Base-by-base conservation (phyloP, 2,329 filamentous ascomycete genomes). In the Xylariaceae sp. region DNA sequence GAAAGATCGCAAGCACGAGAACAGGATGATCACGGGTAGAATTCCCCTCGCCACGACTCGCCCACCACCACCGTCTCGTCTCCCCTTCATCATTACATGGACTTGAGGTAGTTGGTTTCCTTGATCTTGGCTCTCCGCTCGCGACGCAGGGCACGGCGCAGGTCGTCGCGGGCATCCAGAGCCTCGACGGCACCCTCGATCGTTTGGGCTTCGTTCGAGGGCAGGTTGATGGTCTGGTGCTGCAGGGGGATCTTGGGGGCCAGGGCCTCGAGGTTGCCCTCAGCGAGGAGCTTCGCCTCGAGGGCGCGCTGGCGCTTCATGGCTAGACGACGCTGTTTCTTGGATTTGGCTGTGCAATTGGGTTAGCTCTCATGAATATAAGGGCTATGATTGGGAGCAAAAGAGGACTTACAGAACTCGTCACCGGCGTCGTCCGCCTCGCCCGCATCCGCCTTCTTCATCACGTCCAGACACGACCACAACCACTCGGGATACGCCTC, bases 101-200 rank as follows among this genome's bases (percentile, higher is more conserved):
- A 84, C 82, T 88, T 89, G 75, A 94, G 82, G 81, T 92, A 94
- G 77, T 94, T 94, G 72, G 76, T 77, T 80, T 94, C 90, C 84
- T 92, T 93, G 71, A 94, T 94, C 75, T 81, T 83, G 61, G 82
- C 83, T 75, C 87, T 84, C 72, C 89, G 80, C 78, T 91, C 88
- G 73, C 82, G 82, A 70, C 89, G 83, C 88, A 92, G 86, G 39
- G 85, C 86, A 75, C 80, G 83, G 65, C 80, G 88, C 68, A 92
- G 77, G 67, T 86, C 84, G 63, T 81, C 79, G 71, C 88, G 79
- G 71, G 82, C 77, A 35, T 73, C 68, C 8, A 72, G 75, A 39
- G 82, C 81, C 54, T 72, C 71, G 39, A 85, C 60, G 53, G 82
- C 80, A 53, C 80, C 76, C 57, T 73, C 72, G 18, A 77, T 62